Base-by-base conservation (phyloP, 2,329 filamentous ascomycete genomes). In the Cercospora sojina region DNA sequence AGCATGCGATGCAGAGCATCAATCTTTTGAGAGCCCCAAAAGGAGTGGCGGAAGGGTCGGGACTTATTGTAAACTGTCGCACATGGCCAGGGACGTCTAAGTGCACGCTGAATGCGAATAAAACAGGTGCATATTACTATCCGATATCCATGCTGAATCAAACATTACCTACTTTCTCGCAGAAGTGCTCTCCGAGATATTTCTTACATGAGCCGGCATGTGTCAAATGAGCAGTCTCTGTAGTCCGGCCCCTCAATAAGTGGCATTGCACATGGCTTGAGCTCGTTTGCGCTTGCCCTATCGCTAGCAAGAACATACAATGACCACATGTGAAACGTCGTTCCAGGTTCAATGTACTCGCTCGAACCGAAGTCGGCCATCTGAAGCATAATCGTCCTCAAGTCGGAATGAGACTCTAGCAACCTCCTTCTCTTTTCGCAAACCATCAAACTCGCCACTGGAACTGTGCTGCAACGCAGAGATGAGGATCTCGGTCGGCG, bases 401-500 rank as follows among this genome's bases (percentile, higher is more conserved):
- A 74, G 56, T 47, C 66, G 64, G 51, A 71, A 74, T 10, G 67
- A 62, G 10, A 70, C 61, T 7, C 64, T 64, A 5, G 67, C 67
- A 51, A 71, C 59, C 23, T 68, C 65, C 43, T 57, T 64, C 49
- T 73, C 72, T 6, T 71, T 57, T 31, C 66, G 64, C 20, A 66
- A 41, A 10, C 64, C 60, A 8, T 64, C 64, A n/a, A 75, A 75
- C 43, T 74, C 72, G 13, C 57, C 64, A 4, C 31, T 59, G 9
- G 68, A 68, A 1, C 62, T 29, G 64, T 75, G 70, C 66, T 73
- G 71, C n/a, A 75, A 38, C 13, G 73, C 71, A 18, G 71, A 70
- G 1, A 74, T 68, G 2, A 75, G 63, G n/a, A 73, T 61, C 57
- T 72, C 65, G 2, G 70, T 70, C 3, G 67, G 62, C 6, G 62